These are phyloP conservation scores for Tulasnella sp. DNA, from an alignment of 768 basidiomycete species.

Conservation along the genomic window DNA sequence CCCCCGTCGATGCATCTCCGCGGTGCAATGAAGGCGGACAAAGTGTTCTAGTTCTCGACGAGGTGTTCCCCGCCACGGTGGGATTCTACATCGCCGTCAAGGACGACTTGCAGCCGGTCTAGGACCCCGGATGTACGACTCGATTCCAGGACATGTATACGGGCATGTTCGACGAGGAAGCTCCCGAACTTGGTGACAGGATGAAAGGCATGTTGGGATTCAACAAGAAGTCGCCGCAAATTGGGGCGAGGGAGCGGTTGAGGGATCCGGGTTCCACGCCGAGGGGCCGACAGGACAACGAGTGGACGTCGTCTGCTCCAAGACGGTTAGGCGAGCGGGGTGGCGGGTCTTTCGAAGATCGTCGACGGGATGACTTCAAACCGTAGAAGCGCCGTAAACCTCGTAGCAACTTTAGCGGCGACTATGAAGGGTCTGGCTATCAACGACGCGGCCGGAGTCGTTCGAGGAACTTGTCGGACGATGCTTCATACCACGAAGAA, in stretches of 20 bases:
- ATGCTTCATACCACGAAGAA: not conserved
- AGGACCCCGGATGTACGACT: not conserved
- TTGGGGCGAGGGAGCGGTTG: not conserved
- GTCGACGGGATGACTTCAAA: not conserved
- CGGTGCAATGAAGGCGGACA: conserved; percentile 53
- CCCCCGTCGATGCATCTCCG: conserved; percentile 54
- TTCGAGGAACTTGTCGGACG: not conserved
- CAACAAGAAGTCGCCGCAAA: not conserved
- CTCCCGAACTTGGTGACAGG: not conserved
- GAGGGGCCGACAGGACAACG: not conserved
- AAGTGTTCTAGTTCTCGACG: conserved; percentile 50
- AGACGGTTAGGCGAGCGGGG: not conserved
- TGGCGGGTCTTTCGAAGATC: not conserved
- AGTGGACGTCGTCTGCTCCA: not conserved
- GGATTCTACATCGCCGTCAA: not conserved
- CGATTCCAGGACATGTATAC: not conserved
- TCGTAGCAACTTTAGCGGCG: not conserved
- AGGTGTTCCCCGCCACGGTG: not conserved
- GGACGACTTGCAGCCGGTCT: not conserved
- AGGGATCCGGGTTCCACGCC: not conserved
- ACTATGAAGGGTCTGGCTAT: not conserved
- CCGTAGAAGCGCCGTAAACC: not conserved
- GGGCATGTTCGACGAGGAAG: not conserved
- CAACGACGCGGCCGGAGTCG: not conserved
- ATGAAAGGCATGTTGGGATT: not conserved